Evolutionary conservation across 1,284 basidiomycete species (phyloP), one percentile per base, ranked within the genome.

Genomic region (Boletus putidus): DNA sequence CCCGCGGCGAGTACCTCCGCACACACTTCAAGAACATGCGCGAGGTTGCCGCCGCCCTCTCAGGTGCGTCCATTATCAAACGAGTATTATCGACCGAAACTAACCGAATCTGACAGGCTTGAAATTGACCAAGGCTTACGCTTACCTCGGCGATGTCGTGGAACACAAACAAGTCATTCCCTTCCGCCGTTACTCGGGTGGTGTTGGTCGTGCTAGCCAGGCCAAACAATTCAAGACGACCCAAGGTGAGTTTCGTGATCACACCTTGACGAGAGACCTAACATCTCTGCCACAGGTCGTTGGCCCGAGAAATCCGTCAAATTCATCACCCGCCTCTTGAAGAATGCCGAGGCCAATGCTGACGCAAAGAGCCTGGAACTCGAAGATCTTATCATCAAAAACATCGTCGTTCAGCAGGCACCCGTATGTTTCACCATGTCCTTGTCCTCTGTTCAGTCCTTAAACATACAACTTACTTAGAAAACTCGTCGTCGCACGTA

Each of bases 1-100:
- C 96, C 64, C 91, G 92, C 73, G 96, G 96, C 72, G 91, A 96
- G 82, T 97, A 98, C 85, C 88, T 98, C 75, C 92, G 96, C 70
- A 97, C 96, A 61, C 97, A 99, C 84, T 99, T 98, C 89, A 99
- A 99, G 91, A 99, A 99, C 88, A 98, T 98, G 88, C 92, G 96
- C 70, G 94, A 94, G 79, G 94, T 96, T 59, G 91, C 88, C 57
- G 92, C 92, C 69, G 92, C 90, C 67, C 82, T 96, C 65, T 86
- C 87, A 68, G 92, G 93, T 92, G 68, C 67, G 83, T 79, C 18
- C 33, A 29, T 23, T 31, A 57, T 45, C 31, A 48, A 36, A 52
- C 49, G n/a, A 14, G 7, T 29, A 6, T 33, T 8, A 39, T 55
- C 37, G 27, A 29, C 36, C 12, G 11, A 45, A 54, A 36, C 47